These are phyloP conservation scores for Phaeodactylum tricornutum DNA, from an alignment of 108 stramenopile genomes.

Conservation along the genomic window DNA sequence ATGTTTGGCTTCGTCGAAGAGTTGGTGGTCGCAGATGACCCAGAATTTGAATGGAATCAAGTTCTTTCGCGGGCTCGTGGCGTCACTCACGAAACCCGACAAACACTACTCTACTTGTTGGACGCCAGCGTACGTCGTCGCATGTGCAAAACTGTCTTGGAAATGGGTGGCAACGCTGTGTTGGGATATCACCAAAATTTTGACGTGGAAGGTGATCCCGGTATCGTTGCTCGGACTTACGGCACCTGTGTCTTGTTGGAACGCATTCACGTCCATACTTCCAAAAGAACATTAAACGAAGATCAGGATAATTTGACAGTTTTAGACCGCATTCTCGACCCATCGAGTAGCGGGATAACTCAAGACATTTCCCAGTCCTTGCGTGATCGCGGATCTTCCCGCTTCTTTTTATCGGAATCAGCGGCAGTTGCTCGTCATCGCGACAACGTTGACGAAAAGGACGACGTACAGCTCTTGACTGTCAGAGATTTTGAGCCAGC, in stretches of 20 bases:
- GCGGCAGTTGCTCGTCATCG: constrained; percentile 28
- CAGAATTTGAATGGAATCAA: constrained; percentile 89
- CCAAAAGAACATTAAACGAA: background rate
- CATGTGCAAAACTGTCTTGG: constrained; percentile 86
- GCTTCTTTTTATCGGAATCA: constrained; percentile 11
- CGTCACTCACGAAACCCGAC: constrained; percentile 82
- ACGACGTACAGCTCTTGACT: constrained; percentile 85
- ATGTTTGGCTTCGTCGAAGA: constrained; percentile 96
- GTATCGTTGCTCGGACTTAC: constrained; percentile 90
- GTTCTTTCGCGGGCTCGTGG: constrained; percentile 60
- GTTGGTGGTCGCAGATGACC: constrained; percentile 95
- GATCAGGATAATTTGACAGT: background rate
- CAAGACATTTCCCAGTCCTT: background rate
- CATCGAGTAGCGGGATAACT: background rate
- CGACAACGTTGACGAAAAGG: constrained; percentile 27
- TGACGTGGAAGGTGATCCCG: constrained; percentile 96
- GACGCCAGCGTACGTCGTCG: constrained; percentile 81
- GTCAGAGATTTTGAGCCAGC: constrained; percentile 74
- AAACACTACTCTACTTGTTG: constrained; percentile 84
- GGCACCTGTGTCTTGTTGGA: constrained; percentile 89
- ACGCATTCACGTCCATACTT: constrained; percentile 7
- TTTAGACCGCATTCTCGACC: background rate
- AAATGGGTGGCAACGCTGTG: constrained; percentile 89
- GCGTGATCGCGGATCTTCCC: background rate
- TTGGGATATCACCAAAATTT: constrained; percentile 82